Base-by-base conservation (phyloP, 805 yeast species). In the Kluyveromyces aestuarii region DNA sequence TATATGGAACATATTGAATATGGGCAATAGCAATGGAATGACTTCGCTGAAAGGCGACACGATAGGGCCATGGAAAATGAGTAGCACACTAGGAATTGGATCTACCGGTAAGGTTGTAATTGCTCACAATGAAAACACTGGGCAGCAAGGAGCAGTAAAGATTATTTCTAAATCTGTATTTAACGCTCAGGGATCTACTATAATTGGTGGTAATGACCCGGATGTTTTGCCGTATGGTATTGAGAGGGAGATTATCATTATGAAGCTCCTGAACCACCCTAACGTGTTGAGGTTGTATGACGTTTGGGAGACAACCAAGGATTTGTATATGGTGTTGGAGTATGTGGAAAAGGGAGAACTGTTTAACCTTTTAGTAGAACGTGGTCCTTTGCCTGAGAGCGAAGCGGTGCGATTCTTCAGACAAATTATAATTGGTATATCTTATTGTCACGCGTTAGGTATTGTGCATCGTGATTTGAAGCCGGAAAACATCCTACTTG, bases 341-440 rank as follows among this genome's bases (percentile, higher is more conserved):
- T 93, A 93, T 68, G 90, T 95, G 44, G 97, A 93, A 69, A 96
- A 96, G 47, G 99, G 99, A 41, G 99, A 93, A 70, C 73, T 93
- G 45, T 93, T 93, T 62, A 97, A 93, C 68, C 80, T 90, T 56
- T 73, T 93, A 48, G 90, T 93, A 50, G 89, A 88, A 63, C 76
- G 84, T 48, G 98, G 98, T 11, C 82, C 87, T 37, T 73, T 93
- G 41, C 90, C 84, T 48, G 99, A 93, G 66, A 73, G 75, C 46
- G 97, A 93, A 62, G 98, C 98, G 2, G 79, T 91, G 48, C 79
- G 80, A 57, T 93, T 90, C 70, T 93, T 93, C 66, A 79, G 86
- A 54, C 96, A 87, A 63, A 87, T 87, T 55, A 81, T 88, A 53
- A 76, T 80, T 51, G 96, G 96, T 46, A 85, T 87, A 37, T 81